Evolutionary conservation across 306 rosid genomes (phyloP).

Genomic region (Glycyrrhiza uralensis): DNA sequence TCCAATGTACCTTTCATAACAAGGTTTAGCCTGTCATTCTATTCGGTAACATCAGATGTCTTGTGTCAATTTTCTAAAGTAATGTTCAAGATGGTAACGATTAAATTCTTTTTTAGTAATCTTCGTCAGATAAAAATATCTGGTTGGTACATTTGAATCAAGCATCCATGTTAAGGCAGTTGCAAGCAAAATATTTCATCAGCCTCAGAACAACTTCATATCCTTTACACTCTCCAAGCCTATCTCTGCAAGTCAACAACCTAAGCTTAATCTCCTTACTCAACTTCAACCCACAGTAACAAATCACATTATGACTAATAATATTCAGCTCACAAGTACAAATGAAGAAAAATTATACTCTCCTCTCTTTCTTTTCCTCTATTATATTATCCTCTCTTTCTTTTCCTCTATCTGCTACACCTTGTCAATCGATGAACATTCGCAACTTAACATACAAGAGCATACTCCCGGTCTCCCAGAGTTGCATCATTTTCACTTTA

Average conservation of each 20-base stretch:
- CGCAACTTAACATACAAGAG: background rate
- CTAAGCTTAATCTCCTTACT: background rate
- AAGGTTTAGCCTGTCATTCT: constrained; percentile 4
- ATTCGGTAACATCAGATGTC: background rate
- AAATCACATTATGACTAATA: background rate
- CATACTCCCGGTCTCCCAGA: background rate
- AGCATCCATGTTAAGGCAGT: constrained; percentile 2
- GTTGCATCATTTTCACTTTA: background rate
- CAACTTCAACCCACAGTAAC: constrained; percentile 8
- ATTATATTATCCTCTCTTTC: background rate
- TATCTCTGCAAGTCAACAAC: background rate
- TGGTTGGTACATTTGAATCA: background rate
- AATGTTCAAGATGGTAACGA: background rate
- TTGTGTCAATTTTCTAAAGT: background rate
- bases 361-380: background rate
- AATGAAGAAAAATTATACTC: background rate
- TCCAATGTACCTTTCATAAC: background rate
- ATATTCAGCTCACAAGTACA: background rate
- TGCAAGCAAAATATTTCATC: background rate
- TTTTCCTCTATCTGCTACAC: background rate
- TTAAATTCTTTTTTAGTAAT: background rate
- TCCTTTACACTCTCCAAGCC: background rate
- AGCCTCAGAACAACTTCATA: background rate
- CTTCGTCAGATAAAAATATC: background rate
- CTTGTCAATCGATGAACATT: background rate